Conservation (phyloP, 225 moss, liverwort and hornwort species). For the Ulota crispa region DNA sequence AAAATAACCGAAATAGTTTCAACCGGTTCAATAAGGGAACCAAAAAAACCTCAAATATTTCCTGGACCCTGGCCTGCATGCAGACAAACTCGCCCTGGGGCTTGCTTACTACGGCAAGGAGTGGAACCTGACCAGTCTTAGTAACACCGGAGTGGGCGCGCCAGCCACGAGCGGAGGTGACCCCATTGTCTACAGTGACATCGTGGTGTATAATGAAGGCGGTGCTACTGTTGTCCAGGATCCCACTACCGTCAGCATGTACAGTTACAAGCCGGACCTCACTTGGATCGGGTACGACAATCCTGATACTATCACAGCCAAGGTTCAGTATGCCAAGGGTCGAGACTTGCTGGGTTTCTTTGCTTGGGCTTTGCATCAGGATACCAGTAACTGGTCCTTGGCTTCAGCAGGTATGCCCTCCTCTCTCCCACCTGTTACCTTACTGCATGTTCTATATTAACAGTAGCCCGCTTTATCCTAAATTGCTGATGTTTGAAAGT, state of each 20-base stretch:
- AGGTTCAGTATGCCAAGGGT: conserved; percentile 46
- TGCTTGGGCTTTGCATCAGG: conserved; percentile 58
- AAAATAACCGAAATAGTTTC: too few relatives aligned
- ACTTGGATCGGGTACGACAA: conserved; percentile 66
- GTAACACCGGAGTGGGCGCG: conserved; percentile 46
- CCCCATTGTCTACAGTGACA: conserved; percentile 32
- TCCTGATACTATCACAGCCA: conserved; percentile 42
- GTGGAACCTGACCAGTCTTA: conserved; percentile 64
- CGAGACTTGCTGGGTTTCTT: conserved; percentile 48
- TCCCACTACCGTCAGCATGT: conserved; percentile 40
- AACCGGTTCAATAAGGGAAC: too few relatives aligned
- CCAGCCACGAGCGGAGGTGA: conserved; percentile 59
- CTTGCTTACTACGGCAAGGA: conserved; percentile 72
- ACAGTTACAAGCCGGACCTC: conserved; percentile 42
- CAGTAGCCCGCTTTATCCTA: not conserved
- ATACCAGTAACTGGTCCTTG: conserved; percentile 37
- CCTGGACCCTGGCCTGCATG: not conserved
- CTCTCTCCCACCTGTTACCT: not conserved
- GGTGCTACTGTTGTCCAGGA: conserved; percentile 47
- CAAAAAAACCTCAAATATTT: too few relatives aligned
- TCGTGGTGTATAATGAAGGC: conserved; percentile 42
- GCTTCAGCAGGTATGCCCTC: conserved; percentile 47
- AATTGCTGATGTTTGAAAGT: not conserved
- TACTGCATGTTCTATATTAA: not conserved
- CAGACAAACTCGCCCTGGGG: conserved; percentile 62